phyloP scores from a whole-genome alignment of 495 filamentous ascomycete species.

The Xylaria venustula region DNA sequence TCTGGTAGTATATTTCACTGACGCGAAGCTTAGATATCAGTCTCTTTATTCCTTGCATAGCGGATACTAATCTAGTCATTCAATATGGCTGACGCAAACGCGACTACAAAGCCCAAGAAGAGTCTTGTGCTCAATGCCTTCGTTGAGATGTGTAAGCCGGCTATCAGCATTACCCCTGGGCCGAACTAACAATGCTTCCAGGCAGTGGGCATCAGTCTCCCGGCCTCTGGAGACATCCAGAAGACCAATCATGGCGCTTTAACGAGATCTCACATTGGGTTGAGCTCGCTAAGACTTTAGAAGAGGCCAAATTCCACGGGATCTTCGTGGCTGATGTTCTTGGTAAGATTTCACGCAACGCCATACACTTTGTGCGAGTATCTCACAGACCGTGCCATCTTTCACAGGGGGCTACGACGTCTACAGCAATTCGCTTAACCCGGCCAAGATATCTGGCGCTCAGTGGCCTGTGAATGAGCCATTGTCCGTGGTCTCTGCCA shows the following conservation, averaged over 20 bases:
- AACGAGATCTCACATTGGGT: slow-evolving; percentile 57
- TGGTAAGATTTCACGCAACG: slow-evolving; percentile 24
- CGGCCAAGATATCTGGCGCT: slow-evolving; percentile 58
- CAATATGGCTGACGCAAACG: slow-evolving; percentile 1
- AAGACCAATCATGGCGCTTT: slow-evolving; percentile 53
- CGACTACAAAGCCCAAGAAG: slow-evolving; percentile 42
- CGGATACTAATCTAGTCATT: neutral
- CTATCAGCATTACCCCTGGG: neutral
- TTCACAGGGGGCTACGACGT: slow-evolving; percentile 59
- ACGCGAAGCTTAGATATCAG: neutral
- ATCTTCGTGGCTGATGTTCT: slow-evolving; percentile 62
- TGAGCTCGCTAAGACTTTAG: slow-evolving; percentile 55
- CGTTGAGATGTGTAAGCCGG: slow-evolving; percentile 50
- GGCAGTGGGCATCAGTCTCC: slow-evolving; percentile 62
- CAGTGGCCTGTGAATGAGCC: slow-evolving; percentile 66
- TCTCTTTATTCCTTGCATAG: neutral
- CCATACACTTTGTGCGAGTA: neutral
- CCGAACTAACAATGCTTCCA: slow-evolving; percentile 21
- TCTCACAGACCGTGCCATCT: neutral
- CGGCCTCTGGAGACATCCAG: slow-evolving; percentile 59
- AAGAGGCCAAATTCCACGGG: slow-evolving; percentile 59
- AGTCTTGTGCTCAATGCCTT: slow-evolving; percentile 66
- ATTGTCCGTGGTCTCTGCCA: slow-evolving; percentile 44
- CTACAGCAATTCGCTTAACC: slow-evolving; percentile 58
- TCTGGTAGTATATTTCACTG: neutral